These are phyloP conservation scores for Pisolithus orientalis DNA, from an alignment of 768 basidiomycete species.

Conservation along the genomic window DNA sequence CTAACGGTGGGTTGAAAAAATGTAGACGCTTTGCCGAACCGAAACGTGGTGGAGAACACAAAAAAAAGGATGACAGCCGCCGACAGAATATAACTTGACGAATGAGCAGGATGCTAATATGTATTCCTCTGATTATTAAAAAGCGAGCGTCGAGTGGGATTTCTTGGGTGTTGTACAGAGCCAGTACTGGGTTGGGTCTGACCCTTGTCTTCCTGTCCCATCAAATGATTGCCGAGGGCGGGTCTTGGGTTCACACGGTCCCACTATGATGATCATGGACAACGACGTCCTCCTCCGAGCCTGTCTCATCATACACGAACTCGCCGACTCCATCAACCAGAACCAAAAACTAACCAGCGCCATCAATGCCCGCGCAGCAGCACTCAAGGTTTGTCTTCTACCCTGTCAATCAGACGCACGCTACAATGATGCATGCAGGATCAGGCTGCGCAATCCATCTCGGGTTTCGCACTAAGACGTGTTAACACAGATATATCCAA, in stretches of 20 bases:
- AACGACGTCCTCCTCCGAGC: constrained; percentile 59
- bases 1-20: constrained; percentile 7
- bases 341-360: constrained; percentile 71
- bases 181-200: constrained; percentile 20
- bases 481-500: constrained; percentile 86
- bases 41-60: constrained; percentile 20
- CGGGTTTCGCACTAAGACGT: constrained; percentile 74
- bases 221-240: no score
- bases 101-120: constrained; percentile 5
- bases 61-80: not conserved
- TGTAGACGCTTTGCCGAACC: constrained; percentile 19
- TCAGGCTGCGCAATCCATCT: constrained; percentile 65
- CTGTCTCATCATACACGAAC: constrained; percentile 76
- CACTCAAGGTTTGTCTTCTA: constrained; percentile 58
- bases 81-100: not conserved
- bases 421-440: constrained; percentile 36
- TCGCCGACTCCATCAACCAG: constrained; percentile 74
- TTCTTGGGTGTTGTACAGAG: constrained; percentile 22
- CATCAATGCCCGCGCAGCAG: constrained; percentile 61
- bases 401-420: constrained; percentile 6
- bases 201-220: not conserved
- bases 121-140: constrained; percentile 3
- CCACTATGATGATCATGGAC: constrained; percentile 45
- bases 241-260: not conserved
- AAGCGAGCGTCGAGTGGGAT: constrained; percentile 20